Base-by-base conservation (phyloP, 1,284 basidiomycete species). In the Cutaneotrichosporon cavernicola region DNA sequence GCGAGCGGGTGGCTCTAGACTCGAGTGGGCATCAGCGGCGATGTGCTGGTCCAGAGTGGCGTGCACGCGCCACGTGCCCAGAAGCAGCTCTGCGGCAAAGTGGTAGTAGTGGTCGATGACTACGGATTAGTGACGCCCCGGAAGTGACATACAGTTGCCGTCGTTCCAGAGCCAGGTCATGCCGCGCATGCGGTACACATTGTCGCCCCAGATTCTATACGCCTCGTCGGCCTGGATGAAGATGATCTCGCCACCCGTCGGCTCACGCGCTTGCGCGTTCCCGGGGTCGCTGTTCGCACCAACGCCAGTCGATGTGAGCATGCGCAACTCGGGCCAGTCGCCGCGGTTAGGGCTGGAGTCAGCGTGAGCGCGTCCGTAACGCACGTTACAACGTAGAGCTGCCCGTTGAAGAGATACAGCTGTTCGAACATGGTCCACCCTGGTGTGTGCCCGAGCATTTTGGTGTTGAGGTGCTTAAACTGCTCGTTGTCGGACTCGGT, bases 61-160 rank as follows among this genome's bases (percentile, higher is more conserved):
- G 85, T 89, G 89, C 69, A 89, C 85, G 5, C 88, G 85, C 84
- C 89, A 89, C 1, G 85, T 80, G 49, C 89, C 89, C 55, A 91
- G 81, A 63, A 90, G 79, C 57, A 90, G 84, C 74, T 92, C 90
- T 0, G 88, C 90, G 40, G 88, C 88, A 68, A 90, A 87, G 79
- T 92, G 90, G 78, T 91, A 92, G 76, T 90, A 91, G 75, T 92
- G 90, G 62, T 84, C 82, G 34, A 91, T 84, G 82, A 91, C 84
- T 85, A 58, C 22, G 13, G n/a, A 13, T 4, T 43, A 13, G 26
- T 1, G 21, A 38, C 18, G n/a, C 53, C 21, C 10, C 14, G 11
- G 22, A 26, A 26, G 26, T 4, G 9, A 73, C 79, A 72, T 65
- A 81, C 79, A 81, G 62, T 79, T 77, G 8, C 78, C 80, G 64